Evolutionary conservation across 768 basidiomycete genomes (phyloP).

Genomic region (Lepiota venenata): DNA sequence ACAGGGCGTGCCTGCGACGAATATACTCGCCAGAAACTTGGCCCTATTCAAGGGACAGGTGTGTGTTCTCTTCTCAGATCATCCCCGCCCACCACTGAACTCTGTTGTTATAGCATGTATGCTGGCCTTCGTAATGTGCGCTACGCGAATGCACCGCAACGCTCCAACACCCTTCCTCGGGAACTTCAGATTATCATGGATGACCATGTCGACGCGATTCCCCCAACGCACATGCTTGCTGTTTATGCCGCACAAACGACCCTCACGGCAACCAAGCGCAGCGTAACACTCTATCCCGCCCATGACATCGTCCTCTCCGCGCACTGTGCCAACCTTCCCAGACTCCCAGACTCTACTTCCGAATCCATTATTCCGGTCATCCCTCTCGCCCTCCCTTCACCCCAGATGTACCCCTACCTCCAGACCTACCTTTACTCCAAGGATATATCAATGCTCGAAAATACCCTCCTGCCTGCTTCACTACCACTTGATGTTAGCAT

Average conservation of each 20-base stretch:
- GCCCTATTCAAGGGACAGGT: conserved; percentile 7
- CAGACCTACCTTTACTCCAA: conserved; percentile 69
- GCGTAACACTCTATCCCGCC: conserved; percentile 55
- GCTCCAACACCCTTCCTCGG: conserved; percentile 12
- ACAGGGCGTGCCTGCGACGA: background rate
- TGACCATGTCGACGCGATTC: conserved; percentile 17
- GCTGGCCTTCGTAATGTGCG: conserved; percentile 8
- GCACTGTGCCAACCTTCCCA: conserved; percentile 63
- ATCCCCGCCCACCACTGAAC: background rate
- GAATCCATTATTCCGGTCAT: conserved; percentile 55
- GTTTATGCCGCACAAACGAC: conserved; percentile 28
- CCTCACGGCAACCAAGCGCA: conserved; percentile 17
- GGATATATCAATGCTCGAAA: conserved; percentile 44
- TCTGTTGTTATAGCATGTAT: background rate
- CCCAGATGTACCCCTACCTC: conserved; percentile 56
- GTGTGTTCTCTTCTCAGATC: background rate
- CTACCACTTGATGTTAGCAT: conserved; percentile 24
- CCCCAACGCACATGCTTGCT: conserved; percentile 59
- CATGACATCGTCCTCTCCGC: conserved; percentile 70
- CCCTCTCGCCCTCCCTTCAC: conserved; percentile 60
- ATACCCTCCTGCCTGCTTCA: conserved; percentile 40
- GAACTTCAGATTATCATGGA: conserved; percentile 24
- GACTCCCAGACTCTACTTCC: conserved; percentile 37
- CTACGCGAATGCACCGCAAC: conserved; percentile 1
- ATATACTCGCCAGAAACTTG: conserved; percentile 5